These are phyloP conservation scores for Colletotrichum euphorbiae DNA, from an alignment of 2,329 filamentous ascomycete species.

Conservation along the genomic window DNA sequence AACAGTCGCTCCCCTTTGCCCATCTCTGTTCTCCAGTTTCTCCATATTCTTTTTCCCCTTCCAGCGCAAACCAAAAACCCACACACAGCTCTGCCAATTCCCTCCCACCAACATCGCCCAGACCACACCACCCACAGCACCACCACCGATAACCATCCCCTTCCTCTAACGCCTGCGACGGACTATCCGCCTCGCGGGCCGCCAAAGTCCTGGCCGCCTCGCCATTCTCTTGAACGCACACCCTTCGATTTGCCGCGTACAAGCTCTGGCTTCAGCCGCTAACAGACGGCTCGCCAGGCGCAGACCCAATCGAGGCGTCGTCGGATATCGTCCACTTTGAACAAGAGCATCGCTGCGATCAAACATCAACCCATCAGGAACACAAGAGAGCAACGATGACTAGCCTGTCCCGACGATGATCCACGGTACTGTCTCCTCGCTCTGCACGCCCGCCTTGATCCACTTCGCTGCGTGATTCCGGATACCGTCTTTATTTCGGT, in stretches of 20 bases:
- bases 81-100: constrained; percentile 36
- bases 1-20: constrained; percentile 25
- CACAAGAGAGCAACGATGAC: constrained; percentile 48
- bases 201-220: constrained; percentile 26
- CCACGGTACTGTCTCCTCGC: constrained; percentile 61
- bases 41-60: constrained; percentile 37
- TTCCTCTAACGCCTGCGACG: constrained; percentile 25
- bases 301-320: constrained; percentile 24
- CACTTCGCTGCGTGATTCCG: constrained; percentile 66
- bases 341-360: constrained; percentile 23
- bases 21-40: constrained; percentile 33
- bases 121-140: constrained; percentile 32
- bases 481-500: constrained; percentile 46
- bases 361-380: constrained; percentile 34
- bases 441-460: constrained; percentile 63
- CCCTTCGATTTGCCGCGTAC: neutral
- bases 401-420: constrained; percentile 65
- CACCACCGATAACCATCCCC: constrained; percentile 10
- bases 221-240: constrained; percentile 23
- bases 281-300: constrained; percentile 30
- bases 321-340: constrained; percentile 16
- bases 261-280: constrained; percentile 25
- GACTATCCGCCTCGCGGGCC: constrained; percentile 27
- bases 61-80: constrained; percentile 39
- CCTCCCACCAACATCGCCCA: constrained; percentile 30